A percentile compares a stretch with the other conserved stretches of the same genome.
Evolutionary conservation across 176 grass and related monocot genomes (phyloP).

Genomic region (Luzula sylvatica): DNA sequence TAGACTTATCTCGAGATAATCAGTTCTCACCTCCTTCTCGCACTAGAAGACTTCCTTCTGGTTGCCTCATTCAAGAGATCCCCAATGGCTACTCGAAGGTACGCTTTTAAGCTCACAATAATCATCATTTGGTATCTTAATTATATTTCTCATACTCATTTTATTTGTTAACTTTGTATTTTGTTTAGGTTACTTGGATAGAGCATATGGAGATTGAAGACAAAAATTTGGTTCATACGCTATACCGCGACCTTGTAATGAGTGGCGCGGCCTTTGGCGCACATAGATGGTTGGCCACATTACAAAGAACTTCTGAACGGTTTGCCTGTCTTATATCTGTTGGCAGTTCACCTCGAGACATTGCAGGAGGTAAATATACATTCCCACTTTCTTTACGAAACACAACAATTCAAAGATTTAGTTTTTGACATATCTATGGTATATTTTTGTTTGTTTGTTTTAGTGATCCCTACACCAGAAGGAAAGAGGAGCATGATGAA

Average conservation of each 20-base stretch:
- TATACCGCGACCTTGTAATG: conserved; percentile 57
- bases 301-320: conserved; percentile 77
- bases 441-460: conserved; percentile 6
- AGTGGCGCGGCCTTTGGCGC: conserved; percentile 81
- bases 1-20: conserved; percentile 40
- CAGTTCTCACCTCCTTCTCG: conserved; percentile 37
- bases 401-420: background rate
- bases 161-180: background rate
- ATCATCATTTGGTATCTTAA: background rate
- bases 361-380: conserved; percentile 33
- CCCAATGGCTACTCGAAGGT: conserved; percentile 86
- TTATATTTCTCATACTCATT: background rate
- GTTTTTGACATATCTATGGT: background rate
- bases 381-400: background rate
- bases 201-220: conserved; percentile 89
- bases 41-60: conserved; percentile 66
- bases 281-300: conserved; percentile 57
- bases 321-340: conserved; percentile 39
- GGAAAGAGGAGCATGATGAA: conserved; percentile 87
- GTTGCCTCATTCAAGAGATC: conserved; percentile 79
- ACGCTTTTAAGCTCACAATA: background rate
- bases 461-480: conserved; percentile 55
- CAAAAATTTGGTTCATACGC: conserved; percentile 32
- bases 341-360: conserved; percentile 33
- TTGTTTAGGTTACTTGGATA: conserved; percentile 69